Conservation (phyloP, 805 yeast species). For the Lachancea kluyveri region DNA sequence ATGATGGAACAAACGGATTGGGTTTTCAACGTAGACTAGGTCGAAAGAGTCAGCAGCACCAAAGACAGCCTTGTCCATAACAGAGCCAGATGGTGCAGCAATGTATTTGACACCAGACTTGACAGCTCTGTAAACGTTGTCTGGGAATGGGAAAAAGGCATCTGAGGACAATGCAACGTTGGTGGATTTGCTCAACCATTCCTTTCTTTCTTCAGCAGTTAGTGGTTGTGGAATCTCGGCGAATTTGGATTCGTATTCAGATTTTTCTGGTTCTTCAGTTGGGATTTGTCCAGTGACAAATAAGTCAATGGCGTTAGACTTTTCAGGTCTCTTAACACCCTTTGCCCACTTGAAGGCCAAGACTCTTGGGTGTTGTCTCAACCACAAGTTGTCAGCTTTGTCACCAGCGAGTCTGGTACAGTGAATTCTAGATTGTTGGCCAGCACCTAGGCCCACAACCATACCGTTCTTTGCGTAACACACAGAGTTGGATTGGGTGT, state of each 20-base stretch:
- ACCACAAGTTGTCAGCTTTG: slow-evolving; percentile 99
- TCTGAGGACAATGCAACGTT: slow-evolving; percentile 93
- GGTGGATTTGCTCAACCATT: slow-evolving; percentile 74
- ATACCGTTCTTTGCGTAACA: slow-evolving; percentile 98
- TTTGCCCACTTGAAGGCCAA: slow-evolving; percentile 94
- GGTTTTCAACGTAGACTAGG: slow-evolving; percentile 92
- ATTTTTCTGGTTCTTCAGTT: slow-evolving; percentile 82
- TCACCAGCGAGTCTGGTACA: slow-evolving; percentile 99
- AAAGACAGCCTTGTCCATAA: slow-evolving; percentile 93
- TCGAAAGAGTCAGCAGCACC: slow-evolving; percentile 91
- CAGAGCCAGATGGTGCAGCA: slow-evolving; percentile 97
- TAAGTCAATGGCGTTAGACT: slow-evolving; percentile 95
- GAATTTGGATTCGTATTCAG: slow-evolving; percentile 88
- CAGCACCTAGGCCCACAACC: slow-evolving; percentile 99
- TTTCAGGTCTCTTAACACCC: slow-evolving; percentile 97
- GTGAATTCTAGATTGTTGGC: slow-evolving; percentile 98
- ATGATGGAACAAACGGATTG: slow-evolving; percentile 97
- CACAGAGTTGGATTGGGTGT: slow-evolving; percentile 97
- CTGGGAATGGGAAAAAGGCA: slow-evolving; percentile 99
- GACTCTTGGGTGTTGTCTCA: slow-evolving; percentile 96
- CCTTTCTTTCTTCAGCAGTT: slow-evolving; percentile 74
- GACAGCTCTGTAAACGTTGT: slow-evolving; percentile 95
- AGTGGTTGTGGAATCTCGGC: slow-evolving; percentile 78
- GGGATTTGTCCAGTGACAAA: slow-evolving; percentile 91
- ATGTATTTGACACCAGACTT: slow-evolving; percentile 93